Conservation (phyloP, 345 rosid genomes). For the Aquilaria malaccensis region DNA sequence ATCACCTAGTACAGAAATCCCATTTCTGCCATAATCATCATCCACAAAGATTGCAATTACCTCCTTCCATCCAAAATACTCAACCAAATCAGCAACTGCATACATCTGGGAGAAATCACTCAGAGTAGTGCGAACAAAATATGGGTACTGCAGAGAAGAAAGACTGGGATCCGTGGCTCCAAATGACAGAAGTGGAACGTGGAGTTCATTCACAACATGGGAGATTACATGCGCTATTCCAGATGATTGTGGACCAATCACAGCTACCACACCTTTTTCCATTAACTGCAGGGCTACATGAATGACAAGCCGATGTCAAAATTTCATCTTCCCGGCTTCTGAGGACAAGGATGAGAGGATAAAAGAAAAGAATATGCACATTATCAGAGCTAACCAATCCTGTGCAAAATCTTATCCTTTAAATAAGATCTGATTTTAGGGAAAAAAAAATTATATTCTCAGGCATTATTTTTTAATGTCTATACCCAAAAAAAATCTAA, state of each 20-base stretch:
- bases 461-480: no score
- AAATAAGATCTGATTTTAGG: no score
- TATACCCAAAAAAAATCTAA: no score
- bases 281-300: conserved; percentile 87
- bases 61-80: conserved; percentile 68
- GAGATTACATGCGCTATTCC: conserved; percentile 85
- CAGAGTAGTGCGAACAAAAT: conserved; percentile 54
- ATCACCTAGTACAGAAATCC: conserved; percentile 69
- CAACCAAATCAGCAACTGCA: conserved; percentile 68
- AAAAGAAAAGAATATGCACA: no score
- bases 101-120: conserved; percentile 75
- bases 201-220: conserved; percentile 60
- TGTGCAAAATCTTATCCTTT: no score
- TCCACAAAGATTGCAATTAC: conserved; percentile 78
- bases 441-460: no score
- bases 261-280: conserved; percentile 59
- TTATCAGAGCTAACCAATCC: no score
- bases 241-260: conserved; percentile 92
- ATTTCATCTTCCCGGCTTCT: no score
- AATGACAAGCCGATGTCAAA: neutral
- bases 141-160: conserved; percentile 55
- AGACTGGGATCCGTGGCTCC: conserved; percentile 70
- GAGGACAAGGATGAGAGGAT: no score
- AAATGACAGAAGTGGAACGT: conserved; percentile 60
- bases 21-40: conserved; percentile 85